A percentile compares a stretch with the other conserved stretches of the same genome.
Conservation (phyloP, 2,329 filamentous ascomycete genomes). For the Madurella mycetomatis region DNA sequence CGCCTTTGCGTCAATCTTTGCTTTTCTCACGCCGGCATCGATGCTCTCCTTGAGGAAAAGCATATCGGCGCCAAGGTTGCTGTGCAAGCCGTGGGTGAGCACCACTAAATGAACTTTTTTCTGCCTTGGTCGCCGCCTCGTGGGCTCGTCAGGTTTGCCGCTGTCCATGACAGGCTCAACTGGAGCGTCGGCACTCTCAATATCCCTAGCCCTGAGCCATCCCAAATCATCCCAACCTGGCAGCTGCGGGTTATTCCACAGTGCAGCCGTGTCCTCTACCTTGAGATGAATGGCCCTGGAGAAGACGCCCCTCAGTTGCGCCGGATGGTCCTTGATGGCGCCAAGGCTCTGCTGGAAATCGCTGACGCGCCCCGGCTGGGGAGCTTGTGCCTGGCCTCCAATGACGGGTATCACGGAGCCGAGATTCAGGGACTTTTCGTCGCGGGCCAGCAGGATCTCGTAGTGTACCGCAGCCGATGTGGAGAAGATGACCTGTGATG, state of each 20-base stretch:
- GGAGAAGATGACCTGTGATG: constrained; percentile 93
- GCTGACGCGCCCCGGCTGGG: constrained; percentile 65
- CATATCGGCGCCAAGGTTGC: constrained; percentile 95
- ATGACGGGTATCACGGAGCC: constrained; percentile 46
- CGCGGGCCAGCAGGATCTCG: constrained; percentile 79
- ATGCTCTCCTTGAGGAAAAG: constrained; percentile 96
- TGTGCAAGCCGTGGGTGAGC: constrained; percentile 90
- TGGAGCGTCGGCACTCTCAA: constrained; percentile 12
- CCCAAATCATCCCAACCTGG: constrained; percentile 55
- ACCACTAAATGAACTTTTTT: constrained; percentile 88
- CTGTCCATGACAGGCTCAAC: constrained; percentile 11
- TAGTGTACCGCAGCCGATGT: constrained; percentile 81
- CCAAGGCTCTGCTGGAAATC: constrained; percentile 68
- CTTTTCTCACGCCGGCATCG: constrained; percentile 72
- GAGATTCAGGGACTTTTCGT: constrained; percentile 74
- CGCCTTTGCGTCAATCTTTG: constrained; percentile 62
- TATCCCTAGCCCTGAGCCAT: constrained; percentile 21
- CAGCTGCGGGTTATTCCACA: constrained; percentile 90
- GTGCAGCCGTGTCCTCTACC: constrained; percentile 79
- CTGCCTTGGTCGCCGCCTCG: constrained; percentile 42
- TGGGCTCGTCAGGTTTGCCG: constrained; percentile 22
- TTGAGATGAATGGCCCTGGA: constrained; percentile 73
- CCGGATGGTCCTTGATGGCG: constrained; percentile 48
- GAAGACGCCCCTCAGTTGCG: constrained; percentile 71
- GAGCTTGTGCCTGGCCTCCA: constrained; percentile 45